These are phyloP conservation scores for Colletotrichum lindemuthianum DNA, from an alignment of 2,329 filamentous ascomycete species.

Conservation along the genomic window DNA sequence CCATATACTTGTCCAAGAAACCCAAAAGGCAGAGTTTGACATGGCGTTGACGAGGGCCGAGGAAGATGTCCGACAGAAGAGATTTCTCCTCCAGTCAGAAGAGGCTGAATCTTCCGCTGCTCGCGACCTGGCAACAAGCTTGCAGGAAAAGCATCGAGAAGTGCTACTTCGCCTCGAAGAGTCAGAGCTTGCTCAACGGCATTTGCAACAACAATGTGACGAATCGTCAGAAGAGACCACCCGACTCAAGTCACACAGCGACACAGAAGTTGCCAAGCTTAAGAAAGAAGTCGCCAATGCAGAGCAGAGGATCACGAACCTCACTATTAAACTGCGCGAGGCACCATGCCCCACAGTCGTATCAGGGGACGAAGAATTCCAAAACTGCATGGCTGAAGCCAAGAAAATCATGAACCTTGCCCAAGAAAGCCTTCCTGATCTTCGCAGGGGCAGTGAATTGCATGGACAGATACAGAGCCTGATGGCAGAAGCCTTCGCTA, in stretches of 20 bases:
- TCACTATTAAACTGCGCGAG: conserved; percentile 25
- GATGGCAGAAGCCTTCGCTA: background rate
- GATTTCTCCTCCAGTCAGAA: background rate
- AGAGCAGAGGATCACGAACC: conserved; percentile 31
- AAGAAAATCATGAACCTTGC: background rate
- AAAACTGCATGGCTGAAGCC: background rate
- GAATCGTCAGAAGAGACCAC: background rate
- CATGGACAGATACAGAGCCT: background rate
- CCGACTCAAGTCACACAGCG: background rate
- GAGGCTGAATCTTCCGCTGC: background rate
- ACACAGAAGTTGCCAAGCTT: background rate
- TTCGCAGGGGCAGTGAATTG: background rate
- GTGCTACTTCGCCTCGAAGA: background rate
- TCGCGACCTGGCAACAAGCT: background rate
- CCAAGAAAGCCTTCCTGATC: background rate
- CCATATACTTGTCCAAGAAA: conserved; percentile 7
- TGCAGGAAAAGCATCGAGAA: background rate
- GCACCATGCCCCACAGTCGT: background rate
- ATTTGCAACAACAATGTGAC: background rate
- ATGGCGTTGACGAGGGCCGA: conserved; percentile 5
- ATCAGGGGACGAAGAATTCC: no score
- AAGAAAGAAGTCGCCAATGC: conserved; percentile 20
- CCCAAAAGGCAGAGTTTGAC: conserved; percentile 16
- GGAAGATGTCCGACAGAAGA: background rate
- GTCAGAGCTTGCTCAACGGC: background rate